Evolutionary conservation across 768 basidiomycete species (phyloP), one percentile per base, ranked within the genome.

Genomic region (Thelephora ganbajun): DNA sequence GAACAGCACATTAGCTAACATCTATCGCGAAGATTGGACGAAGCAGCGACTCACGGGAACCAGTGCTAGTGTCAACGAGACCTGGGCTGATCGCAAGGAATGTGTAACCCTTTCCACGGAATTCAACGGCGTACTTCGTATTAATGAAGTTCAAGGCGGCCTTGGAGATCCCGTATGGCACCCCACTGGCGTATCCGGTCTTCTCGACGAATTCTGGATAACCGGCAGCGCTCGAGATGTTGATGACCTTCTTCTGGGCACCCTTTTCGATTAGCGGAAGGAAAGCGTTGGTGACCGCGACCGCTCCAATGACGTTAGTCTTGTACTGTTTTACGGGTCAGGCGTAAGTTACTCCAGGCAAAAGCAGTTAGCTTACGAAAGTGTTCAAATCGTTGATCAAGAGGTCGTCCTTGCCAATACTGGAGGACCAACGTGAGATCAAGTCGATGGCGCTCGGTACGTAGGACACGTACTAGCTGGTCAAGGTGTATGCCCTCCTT

Each of bases 11-110:
- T 18, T 41, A 22, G 22, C 18, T n/a, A 23, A 9, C 22, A 18
- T 14, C 19, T 18, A 43, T 18, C 23, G 19, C 12, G 23, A 22
- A 16, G n/a, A 36, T 39, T 30, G 20, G 42, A n/a, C n/a, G 34
- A 16, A 48, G 44, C 7, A 14, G 41, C 33, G 6, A 51, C 53
- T 49, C 44, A 54, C 55, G 51, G 2, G 51, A 46, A 13, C 34
- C 48, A 48, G 47, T 34, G 14, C 54, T 35, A n/a, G 64, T 66
- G 48, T 66, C 53, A 6, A 69, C 67, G 6, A 66, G 12, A 2
- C 68, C 69, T 2, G 69, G 68, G 46, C 61, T 63, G 46, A 69
- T 47, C 3, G 63, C 54, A 13, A 69, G 56, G 60, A 68, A 65
- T 2, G 58, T 42, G 49, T 66, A 57, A n/a, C 66, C 66, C 44